Conservation (phyloP, 2,329 filamentous ascomycete species). For the Ceratocystis colombiana region DNA sequence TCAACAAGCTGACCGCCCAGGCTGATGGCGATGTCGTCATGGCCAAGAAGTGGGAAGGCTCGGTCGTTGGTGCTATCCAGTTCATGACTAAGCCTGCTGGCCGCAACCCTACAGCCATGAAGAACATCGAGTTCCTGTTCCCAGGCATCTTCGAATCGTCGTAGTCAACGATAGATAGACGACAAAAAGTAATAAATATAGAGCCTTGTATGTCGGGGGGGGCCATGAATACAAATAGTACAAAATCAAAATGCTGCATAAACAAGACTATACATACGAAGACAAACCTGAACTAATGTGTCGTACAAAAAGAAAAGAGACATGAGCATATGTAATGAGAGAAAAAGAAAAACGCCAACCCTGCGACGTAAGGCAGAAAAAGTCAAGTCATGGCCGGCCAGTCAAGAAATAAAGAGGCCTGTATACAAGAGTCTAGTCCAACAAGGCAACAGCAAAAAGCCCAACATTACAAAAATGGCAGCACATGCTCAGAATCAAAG, state of each 20-base stretch:
- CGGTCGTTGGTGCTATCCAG: conserved; percentile 64
- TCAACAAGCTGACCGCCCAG: conserved; percentile 72
- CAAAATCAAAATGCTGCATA: conserved; percentile 11
- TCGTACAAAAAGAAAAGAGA: not conserved
- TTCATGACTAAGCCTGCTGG: conserved; percentile 74
- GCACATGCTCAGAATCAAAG: conserved; percentile 39
- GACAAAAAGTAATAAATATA: conserved; percentile 8
- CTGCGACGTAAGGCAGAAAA: not conserved
- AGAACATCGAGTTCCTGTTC: conserved; percentile 79
- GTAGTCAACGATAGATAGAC: not conserved
- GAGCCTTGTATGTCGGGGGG: not conserved
- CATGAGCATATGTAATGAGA: not conserved
- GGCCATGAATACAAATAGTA: not conserved
- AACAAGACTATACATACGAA: conserved; percentile 2
- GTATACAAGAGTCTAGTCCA: not conserved
- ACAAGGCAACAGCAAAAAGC: not conserved
- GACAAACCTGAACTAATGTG: not conserved
- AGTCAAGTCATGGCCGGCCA: not conserved
- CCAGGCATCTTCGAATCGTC: conserved; percentile 50
- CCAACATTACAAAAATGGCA: not conserved
- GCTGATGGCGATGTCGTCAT: conserved; percentile 65
- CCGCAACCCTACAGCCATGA: conserved; percentile 60
- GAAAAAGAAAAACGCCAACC: not conserved
- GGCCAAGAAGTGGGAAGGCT: conserved; percentile 72
- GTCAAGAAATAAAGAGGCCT: not conserved